Evolutionary conservation across 2,329 filamentous ascomycete species (phyloP), one percentile per base, ranked within the genome.

Genomic region (Scortechinia acanthostroma): DNA sequence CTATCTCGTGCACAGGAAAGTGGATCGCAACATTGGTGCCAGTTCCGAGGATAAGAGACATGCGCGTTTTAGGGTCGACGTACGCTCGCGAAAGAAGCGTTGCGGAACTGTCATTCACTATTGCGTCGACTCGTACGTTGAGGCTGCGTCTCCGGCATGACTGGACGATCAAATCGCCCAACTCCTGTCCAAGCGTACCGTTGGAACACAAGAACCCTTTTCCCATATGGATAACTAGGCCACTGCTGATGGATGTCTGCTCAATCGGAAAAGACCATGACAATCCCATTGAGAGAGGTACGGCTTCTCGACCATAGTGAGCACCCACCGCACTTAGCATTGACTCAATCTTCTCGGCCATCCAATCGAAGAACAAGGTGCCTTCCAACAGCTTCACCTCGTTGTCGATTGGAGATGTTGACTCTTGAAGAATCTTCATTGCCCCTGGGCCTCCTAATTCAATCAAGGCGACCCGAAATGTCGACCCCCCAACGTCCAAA

Each of bases 231-330:
- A 73, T 70, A 20, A 86, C 62, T 49, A 70, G 71, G 43, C 80
- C 81, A 43, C 76, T 72, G 43, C 72, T 71, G 22, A 81, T 62
- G 2, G 80, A 82, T 13, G 77, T 80, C 74, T 86, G 81, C 80
- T 85, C 76, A 40, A 86, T 78, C 21, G 81, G 81, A 52, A 86
- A 86, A 47, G 80, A 85, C 80, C 81, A 86, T 4, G 81, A 77
- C 49, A 85, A 58, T 1, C 80, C 80, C 63, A 83, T 68, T 5
- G 72, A 73, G 44, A 85, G 62, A 21, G 73, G 69, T 2, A 45
- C 42, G 22, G 64, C 59, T 20, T 66, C 63, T 3, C 59, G 55
- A 37, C 52, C 57, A 47, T 63, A 58, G 19, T 57, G 60, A 2
- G 61, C 57, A 40, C 65, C 61, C 19, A 65, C 54, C 16, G 69